These are phyloP conservation scores for Alisma plantagoaquatica DNA, from an alignment of 106 monocot species.

Conservation along the genomic window DNA sequence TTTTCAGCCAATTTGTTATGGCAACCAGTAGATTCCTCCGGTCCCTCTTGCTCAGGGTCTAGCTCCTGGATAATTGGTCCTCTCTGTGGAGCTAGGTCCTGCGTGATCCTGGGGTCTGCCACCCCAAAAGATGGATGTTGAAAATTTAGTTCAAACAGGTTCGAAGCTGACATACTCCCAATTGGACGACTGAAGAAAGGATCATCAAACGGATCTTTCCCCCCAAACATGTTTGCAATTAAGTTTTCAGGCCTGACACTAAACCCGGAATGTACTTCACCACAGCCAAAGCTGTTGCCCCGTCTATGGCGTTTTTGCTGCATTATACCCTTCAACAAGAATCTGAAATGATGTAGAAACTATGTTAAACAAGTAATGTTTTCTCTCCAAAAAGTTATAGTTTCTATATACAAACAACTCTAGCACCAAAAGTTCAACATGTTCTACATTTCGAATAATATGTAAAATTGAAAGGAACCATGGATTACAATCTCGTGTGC, in stretches of 20 bases:
- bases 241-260: slow-evolving; percentile 21
- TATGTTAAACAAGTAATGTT: no score
- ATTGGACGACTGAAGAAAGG: slow-evolving; percentile 31
- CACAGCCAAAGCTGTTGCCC: slow-evolving; percentile 45
- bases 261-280: slow-evolving; percentile 46
- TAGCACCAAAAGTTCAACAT: no score
- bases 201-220: slow-evolving; percentile 49
- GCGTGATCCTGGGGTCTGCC: slow-evolving; percentile 18
- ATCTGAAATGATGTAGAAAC: no score
- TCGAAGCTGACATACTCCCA: slow-evolving; percentile 16
- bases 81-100: slow-evolving; percentile 30
- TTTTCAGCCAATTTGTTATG: slow-evolving; percentile 12
- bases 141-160: slow-evolving; percentile 26
- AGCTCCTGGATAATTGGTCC: slow-evolving; percentile 61
- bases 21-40: not conserved
- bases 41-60: slow-evolving; percentile 25
- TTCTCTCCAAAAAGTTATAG: no score
- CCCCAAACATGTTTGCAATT: slow-evolving; percentile 33
- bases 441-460: no score
- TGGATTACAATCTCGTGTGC: no score
- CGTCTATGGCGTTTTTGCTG: slow-evolving; percentile 52
- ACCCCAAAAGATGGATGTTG: not conserved
- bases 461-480: no score
- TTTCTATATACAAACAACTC: no score
- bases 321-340: no score